Evolutionary conservation across 1,139 yeast species (phyloP), one percentile per base, ranked within the genome.

Genomic region (Meyerozyma guilliermondii): DNA sequence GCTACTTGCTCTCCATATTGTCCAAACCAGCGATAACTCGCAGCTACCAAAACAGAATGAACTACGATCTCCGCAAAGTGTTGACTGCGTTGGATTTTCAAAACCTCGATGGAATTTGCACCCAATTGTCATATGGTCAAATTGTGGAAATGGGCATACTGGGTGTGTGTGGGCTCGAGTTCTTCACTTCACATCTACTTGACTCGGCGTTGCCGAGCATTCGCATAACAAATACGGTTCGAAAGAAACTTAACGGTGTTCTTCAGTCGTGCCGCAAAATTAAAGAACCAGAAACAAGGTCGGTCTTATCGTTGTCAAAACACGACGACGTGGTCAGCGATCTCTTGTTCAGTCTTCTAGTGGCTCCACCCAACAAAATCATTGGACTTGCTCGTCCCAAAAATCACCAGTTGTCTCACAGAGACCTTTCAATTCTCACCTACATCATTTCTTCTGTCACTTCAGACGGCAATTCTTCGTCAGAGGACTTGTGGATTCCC

Each of bases 401-500:
- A 38, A 61, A 58, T 33, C 76, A 71, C 44, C 45, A 46, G 4
- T 50, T 72, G 17, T 46, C 59, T 4, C 61, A 64, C 41, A 51
- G 59, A 35, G 78, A 72, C 51, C 42, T 69, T 33, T 56, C 58
- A 22, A 52, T 63, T 7, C 52, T 71, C 23, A 47, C 68, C 7
- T 51, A 65, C 9, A 59, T 65, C 37, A 56, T 70, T 4, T 52
- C 62, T 23, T 59, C 66, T 4, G 45, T 62, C 27, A 48, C 53
- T 3, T 43, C 52, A 4, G 53, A 50, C 11, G 55, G 52, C 16
- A 47, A 45, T 14, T 50, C 55, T 13, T 45, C 50, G 2, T 49
- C 59, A 17, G 92, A 86, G 51, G 96, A 91, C 54, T 78, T 88
- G 47, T 92, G 98, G 98, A 78, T 88, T 11, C 98, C 98, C 0